phyloP scores from a whole-genome alignment of 1,139 yeast genomes.

The Starmera stellimalicola region DNA sequence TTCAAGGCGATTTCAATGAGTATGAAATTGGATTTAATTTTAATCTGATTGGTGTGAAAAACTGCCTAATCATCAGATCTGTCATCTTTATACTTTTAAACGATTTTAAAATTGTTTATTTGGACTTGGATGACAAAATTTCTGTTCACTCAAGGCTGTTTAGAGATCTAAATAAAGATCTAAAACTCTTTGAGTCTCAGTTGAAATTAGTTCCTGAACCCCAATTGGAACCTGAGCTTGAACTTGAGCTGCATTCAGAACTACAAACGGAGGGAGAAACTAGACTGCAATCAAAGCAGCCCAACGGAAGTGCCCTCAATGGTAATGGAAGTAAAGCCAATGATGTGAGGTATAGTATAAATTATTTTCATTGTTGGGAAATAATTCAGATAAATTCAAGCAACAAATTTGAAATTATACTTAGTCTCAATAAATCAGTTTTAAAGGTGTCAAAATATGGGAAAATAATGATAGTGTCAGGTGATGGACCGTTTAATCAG shows the following conservation, averaged over 20 bases:
- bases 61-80: conserved; percentile 21
- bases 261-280: neutral
- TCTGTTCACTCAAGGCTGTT: conserved; percentile 6
- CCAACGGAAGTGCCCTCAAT: too few species aligned
- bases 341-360: conserved; percentile 1
- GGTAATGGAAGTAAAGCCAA: conserved; percentile 1
- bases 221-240: neutral
- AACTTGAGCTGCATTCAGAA: too few species aligned
- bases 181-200: neutral
- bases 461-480: conserved; percentile 14
- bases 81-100: conserved; percentile 21
- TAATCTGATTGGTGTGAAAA: conserved; percentile 11
- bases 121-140: conserved; percentile 6
- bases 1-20: conserved; percentile 27
- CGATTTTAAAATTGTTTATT: conserved; percentile 9
- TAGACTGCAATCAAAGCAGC: neutral
- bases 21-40: conserved; percentile 9
- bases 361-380: conserved; percentile 13
- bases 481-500: conserved; percentile 45
- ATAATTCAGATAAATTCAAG: conserved; percentile 2
- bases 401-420: conserved; percentile 4
- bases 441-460: conserved; percentile 8
- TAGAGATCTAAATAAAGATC: conserved; percentile 6
- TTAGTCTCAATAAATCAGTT: conserved; percentile 11
- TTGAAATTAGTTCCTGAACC: neutral